A percentile compares a stretch with the other conserved stretches of the same genome.
Evolutionary conservation across 805 yeast species (phyloP).

Genomic region (Metschnikowia colocasiae): DNA sequence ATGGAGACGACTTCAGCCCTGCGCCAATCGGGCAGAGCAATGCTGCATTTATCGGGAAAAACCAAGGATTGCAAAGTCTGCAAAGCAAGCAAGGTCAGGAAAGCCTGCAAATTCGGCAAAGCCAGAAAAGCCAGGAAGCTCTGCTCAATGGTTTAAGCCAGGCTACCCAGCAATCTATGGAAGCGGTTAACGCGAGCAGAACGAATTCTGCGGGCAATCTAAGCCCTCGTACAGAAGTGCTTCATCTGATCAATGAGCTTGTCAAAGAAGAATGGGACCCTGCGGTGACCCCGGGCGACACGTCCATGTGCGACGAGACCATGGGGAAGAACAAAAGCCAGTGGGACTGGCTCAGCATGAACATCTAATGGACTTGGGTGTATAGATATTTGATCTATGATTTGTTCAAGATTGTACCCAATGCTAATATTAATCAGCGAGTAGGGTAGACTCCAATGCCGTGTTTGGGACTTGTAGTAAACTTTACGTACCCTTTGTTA

Average conservation of each 20-base stretch:
- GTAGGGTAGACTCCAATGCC: no score
- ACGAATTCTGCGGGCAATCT: background rate
- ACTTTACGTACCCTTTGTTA: no score
- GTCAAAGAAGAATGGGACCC: conserved; percentile 19
- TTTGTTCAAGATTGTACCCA: background rate
- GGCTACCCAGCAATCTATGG: background rate
- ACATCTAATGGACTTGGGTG: conserved; percentile 22
- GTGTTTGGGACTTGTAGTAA: no score
- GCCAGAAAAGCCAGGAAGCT: no score
- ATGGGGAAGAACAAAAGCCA: conserved; percentile 21
- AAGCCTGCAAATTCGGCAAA: no score
- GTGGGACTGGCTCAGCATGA: conserved; percentile 50
- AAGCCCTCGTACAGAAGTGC: background rate
- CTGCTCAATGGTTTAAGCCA: background rate
- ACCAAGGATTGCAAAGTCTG: background rate
- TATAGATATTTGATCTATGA: background rate
- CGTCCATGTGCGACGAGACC: conserved; percentile 11
- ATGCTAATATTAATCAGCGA: background rate
- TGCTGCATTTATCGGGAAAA: background rate
- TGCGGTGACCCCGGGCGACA: conserved; percentile 12
- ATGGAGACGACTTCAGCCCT: conserved; percentile 51
- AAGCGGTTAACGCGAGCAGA: background rate
- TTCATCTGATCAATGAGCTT: conserved; percentile 13
- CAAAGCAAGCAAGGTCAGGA: no score
- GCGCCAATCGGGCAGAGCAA: conserved; percentile 30